These are phyloP conservation scores for Mallotus japonicus DNA, from an alignment of 441 rosid species.

Conservation along the genomic window DNA sequence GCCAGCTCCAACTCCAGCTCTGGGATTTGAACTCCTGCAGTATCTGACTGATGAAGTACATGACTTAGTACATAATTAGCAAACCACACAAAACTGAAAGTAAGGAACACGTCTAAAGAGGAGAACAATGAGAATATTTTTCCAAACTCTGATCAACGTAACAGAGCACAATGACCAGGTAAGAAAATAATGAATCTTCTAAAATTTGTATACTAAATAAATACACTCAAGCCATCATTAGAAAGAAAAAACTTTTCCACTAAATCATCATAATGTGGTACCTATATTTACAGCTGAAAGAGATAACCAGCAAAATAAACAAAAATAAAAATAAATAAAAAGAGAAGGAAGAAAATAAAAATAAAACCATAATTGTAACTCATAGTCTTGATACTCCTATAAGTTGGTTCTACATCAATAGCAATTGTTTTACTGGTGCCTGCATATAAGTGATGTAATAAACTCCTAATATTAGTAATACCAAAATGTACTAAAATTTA, in stretches of 20 bases:
- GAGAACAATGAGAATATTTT: neutral
- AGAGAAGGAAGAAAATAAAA: no score
- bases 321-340: no score
- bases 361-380: neutral
- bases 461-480: neutral
- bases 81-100: neutral
- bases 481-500: neutral
- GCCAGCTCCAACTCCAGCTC: constrained; percentile 90
- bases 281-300: no score
- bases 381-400: neutral
- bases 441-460: no score
- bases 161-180: neutral
- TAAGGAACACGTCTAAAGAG: neutral
- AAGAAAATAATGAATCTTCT: neutral
- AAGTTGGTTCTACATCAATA: neutral
- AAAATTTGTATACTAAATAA: no score
- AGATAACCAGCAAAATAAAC: no score
- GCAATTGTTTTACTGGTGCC: neutral
- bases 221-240: no score
- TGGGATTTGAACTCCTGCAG: constrained; percentile 75
- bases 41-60: constrained; percentile 68
- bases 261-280: no score
- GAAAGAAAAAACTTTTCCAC: no score
- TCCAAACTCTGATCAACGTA: neutral
- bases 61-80: constrained; percentile 1